phyloP scores from a whole-genome alignment of 2,329 filamentous ascomycete genomes.

The Hypoxylon sp. region DNA sequence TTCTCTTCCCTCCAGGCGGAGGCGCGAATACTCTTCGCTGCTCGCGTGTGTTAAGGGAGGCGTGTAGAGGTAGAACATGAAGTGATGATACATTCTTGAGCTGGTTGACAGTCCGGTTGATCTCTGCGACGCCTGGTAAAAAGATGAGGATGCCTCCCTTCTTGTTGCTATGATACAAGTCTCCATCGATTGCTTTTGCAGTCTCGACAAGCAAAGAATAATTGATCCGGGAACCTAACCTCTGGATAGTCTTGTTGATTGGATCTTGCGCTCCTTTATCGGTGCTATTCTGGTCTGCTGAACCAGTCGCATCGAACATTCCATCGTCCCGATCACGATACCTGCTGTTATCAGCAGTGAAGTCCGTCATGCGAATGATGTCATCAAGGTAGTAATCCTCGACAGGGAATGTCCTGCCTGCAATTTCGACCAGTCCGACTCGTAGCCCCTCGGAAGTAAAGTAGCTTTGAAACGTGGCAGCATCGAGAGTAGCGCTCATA shows the following conservation, averaged over 20 bases:
- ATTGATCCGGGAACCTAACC: conserved; percentile 87
- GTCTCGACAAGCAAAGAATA: conserved; percentile 88
- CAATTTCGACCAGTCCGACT: conserved; percentile 88
- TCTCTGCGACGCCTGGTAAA: conserved; percentile 91
- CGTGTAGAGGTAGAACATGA: conserved; percentile 89
- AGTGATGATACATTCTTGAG: conserved; percentile 74
- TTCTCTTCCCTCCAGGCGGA: conserved; percentile 84
- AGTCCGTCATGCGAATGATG: conserved; percentile 84
- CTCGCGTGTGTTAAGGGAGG: conserved; percentile 88
- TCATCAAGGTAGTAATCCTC: conserved; percentile 92
- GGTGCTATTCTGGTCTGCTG: conserved; percentile 49
- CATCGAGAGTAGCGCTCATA: conserved; percentile 97
- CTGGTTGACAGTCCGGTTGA: conserved; percentile 82
- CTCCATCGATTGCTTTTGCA: conserved; percentile 83
- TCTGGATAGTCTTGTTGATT: conserved; percentile 79
- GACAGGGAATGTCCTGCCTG: conserved; percentile 90
- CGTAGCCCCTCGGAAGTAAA: conserved; percentile 77
- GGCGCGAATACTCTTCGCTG: conserved; percentile 88
- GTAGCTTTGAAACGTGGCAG: conserved; percentile 85
- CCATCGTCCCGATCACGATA: conserved; percentile 51
- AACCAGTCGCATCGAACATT: conserved; percentile 59
- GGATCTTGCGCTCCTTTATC: conserved; percentile 64
- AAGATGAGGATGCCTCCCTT: conserved; percentile 96
- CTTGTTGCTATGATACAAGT: conserved; percentile 74
- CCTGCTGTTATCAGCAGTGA: conserved; percentile 60